Conservation (phyloP, 306 rosid species). For the Castanospermum australe region DNA sequence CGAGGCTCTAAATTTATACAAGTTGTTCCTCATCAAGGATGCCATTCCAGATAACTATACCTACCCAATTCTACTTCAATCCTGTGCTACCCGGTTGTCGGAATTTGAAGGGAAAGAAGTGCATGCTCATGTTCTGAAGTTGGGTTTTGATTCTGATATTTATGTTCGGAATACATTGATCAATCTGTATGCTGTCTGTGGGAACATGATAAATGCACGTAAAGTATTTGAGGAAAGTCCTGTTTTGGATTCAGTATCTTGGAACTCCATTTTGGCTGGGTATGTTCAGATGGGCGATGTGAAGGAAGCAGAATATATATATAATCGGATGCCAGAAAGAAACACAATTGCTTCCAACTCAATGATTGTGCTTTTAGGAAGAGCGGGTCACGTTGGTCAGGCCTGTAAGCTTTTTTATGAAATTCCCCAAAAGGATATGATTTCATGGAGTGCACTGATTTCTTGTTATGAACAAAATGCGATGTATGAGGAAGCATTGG, state of each 20-base stretch:
- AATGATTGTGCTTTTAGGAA: conserved; percentile 65
- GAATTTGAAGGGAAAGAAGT: conserved; percentile 61
- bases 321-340: conserved; percentile 53
- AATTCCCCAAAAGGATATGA: conserved; percentile 58
- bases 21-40: conserved; percentile 31
- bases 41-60: conserved; percentile 54
- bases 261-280: conserved; percentile 81
- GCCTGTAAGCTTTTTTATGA: conserved; percentile 52
- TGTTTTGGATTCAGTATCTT: conserved; percentile 62
- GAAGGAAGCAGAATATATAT: conserved; percentile 45
- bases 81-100: conserved; percentile 49
- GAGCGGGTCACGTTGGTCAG: conserved; percentile 44
- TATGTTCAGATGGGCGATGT: conserved; percentile 54
- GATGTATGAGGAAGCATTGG: conserved; percentile 60
- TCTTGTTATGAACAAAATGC: conserved; percentile 72
- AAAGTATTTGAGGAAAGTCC: conserved; percentile 70
- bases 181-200: conserved; percentile 60
- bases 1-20: conserved; percentile 39
- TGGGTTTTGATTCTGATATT: conserved; percentile 58
- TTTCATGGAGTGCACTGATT: conserved; percentile 82
- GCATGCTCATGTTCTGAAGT: conserved; percentile 52
- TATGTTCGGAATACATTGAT: conserved; percentile 77
- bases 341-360: conserved; percentile 69
- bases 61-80: conserved; percentile 61
- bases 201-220: conserved; percentile 55